phyloP scores from a whole-genome alignment of 108 stramenopile genomes.

The Fistulifera pelliculosa region DNA sequence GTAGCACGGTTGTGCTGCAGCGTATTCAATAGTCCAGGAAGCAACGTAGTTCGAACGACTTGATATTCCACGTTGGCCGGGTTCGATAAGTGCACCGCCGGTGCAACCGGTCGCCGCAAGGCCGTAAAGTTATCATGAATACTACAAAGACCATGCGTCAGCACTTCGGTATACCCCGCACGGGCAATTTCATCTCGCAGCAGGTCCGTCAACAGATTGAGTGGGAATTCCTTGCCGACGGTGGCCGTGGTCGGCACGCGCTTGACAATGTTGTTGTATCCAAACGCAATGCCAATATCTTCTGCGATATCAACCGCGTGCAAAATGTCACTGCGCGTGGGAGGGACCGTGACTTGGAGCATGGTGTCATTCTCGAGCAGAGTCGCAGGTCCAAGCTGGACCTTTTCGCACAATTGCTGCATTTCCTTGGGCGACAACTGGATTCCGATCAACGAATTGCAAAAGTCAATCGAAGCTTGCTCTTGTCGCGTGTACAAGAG shows the following conservation, averaged over 20 bases:
- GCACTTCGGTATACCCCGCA: conserved; percentile 88
- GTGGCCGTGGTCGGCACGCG: conserved; percentile 77
- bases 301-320: conserved; percentile 98
- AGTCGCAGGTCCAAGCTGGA: conserved; percentile 90
- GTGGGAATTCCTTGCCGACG: conserved; percentile 78
- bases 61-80: conserved; percentile 97
- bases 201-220: conserved; percentile 89
- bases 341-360: conserved; percentile 90
- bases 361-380: conserved; percentile 63
- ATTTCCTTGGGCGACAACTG: conserved; percentile 65
- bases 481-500: conserved; percentile 58
- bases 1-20: conserved; percentile 85
- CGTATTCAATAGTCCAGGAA: conserved; percentile 94
- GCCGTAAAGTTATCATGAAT: conserved; percentile 90
- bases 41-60: conserved; percentile 92
- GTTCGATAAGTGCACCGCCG: conserved; percentile 88
- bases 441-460: conserved; percentile 87
- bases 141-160: conserved; percentile 88
- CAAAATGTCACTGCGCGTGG: conserved; percentile 93
- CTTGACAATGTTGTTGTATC: conserved; percentile 97
- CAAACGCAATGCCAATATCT: conserved; percentile 98
- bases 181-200: conserved; percentile 93
- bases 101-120: conserved; percentile 50
- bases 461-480: conserved; percentile 70
- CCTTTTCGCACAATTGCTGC: conserved; percentile 85